Conservation (phyloP, 2,329 filamentous ascomycete species). For the Alternaria sp. region DNA sequence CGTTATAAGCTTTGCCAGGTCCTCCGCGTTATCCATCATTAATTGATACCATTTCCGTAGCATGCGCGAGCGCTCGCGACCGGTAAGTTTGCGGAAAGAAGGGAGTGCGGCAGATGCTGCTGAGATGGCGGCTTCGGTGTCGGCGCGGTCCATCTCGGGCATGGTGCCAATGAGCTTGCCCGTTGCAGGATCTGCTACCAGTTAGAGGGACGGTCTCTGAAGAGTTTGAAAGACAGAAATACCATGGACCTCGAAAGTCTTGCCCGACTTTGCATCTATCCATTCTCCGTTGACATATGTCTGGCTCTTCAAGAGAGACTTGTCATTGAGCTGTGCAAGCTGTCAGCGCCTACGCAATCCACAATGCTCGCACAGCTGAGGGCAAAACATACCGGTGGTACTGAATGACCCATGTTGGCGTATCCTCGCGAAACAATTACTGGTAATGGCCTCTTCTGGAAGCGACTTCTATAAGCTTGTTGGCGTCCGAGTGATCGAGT, state of each 20-base stretch:
- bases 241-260: slow-evolving; percentile 85
- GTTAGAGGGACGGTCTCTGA: slow-evolving; percentile 20
- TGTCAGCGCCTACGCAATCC: slow-evolving; percentile 20
- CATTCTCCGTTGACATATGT: slow-evolving; percentile 93
- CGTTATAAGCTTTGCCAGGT: slow-evolving; percentile 83
- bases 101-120: slow-evolving; percentile 82
- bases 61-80: slow-evolving; percentile 76
- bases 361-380: not conserved
- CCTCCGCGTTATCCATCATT: slow-evolving; percentile 79
- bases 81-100: slow-evolving; percentile 74
- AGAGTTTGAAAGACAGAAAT: not conserved
- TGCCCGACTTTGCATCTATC: slow-evolving; percentile 82
- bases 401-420: slow-evolving; percentile 54
- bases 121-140: slow-evolving; percentile 82
- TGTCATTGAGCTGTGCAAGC: slow-evolving; percentile 57
- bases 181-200: slow-evolving; percentile 76
- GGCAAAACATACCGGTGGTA: slow-evolving; percentile 48
- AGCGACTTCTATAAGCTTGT: slow-evolving; percentile 40
- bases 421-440: slow-evolving; percentile 51
- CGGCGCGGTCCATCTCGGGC: slow-evolving; percentile 82
- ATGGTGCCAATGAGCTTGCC: slow-evolving; percentile 81
- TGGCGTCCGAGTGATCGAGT: slow-evolving; percentile 45
- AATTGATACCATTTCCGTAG: slow-evolving; percentile 84
- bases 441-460: slow-evolving; percentile 46
- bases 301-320: slow-evolving; percentile 79